Evolutionary conservation across 306 rosid species (phyloP), one percentile per base, ranked within the genome.

Genomic region (Bauhinia variegata): DNA sequence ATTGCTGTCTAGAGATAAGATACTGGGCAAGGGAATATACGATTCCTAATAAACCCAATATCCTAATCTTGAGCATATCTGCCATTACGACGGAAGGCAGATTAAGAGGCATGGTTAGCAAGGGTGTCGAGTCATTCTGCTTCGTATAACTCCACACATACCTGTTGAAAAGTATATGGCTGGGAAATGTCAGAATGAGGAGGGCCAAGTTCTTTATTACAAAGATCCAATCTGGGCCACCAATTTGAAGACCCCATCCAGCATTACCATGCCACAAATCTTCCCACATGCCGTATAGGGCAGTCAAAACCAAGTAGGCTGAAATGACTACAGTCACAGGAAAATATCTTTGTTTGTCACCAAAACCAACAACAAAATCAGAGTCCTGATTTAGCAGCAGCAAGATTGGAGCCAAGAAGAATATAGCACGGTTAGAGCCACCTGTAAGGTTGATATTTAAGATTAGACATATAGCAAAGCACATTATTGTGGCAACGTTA

Each of bases 221-320:
- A 75, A 88, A 95, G 42, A 88, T 79, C 99, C 99, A 95, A 82
- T 95, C 99, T 8, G 99, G 95, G 56, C 99, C 99, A 38, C 97
- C 99, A 6, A 95, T 93, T 72, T 93, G 95, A 69, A 93, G 86
- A 23, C 95, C 99, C 99, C 99, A 90, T 67, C 99, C 96, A 4
- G 77, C 82, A 62, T 95, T 91, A 57, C 97, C 97, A 59, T 88
- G 89, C 97, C 97, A 95, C 68, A 86, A 85, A 51, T 95, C 95
- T 82, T 88, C 97, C 82, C 87, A 87, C 70, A 95, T 90, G 92
- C 86, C 83, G 88, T 88, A 88, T 54, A 90, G 46, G 23, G 95
- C 80, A 44, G 96, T 90, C 78, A 90, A 47, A 70, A 83, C 84
- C 50, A 93, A 82, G 85, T 90, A 93, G 47, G 72, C 83, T 14